Base-by-base conservation (phyloP, 2,329 filamentous ascomycete species). In the Pestalotiopsis sp. region DNA sequence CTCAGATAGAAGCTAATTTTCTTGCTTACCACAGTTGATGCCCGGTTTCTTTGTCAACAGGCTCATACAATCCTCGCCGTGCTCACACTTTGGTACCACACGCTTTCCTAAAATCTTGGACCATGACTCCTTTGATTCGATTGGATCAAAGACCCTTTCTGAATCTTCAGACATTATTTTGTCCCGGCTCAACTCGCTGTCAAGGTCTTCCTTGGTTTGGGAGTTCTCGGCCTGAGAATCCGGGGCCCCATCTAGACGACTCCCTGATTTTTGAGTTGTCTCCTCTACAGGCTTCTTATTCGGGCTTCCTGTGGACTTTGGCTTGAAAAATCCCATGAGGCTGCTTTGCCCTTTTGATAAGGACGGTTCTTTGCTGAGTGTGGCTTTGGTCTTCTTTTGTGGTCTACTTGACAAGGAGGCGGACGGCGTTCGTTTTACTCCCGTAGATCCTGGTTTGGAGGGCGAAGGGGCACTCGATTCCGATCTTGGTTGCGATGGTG, bases 41-140 rank as follows among this genome's bases (percentile, higher is more conserved):
- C 96, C 96, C 0, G 93, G 86, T 77, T 98, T 98, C 82, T 95
- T 98, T 1, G 95, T 97, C 20, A 91, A 87, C 65, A 95, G 83
- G 72, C 87, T 93, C 71, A 94, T 92, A 79, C 96, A 98, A 2
- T 93, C 92, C 74, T 98, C 95, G 66, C 90, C 85, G 76, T 99
- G 96, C 62, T 98, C 94, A 77, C 96, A 99, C 68, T 87, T 88
- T 1, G 96, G 96, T 1, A 89, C 85, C 1, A 88, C 82, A 68
- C 92, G 90, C 78, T 92, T 94, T 17, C 91, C 88, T 70, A 98
- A 91, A 14, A 98, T 85, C 77, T 92, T 94, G 4, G 90, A 91
- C 96, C 96, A 98, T 25, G 91, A 92, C 76, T 96, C 92, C 77
- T 93, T 95, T 60, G 88, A 87, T 70, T 88, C 85, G 64, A 94